phyloP scores from a whole-genome alignment of 768 basidiomycete genomes.

The Hericium erinaceus region DNA sequence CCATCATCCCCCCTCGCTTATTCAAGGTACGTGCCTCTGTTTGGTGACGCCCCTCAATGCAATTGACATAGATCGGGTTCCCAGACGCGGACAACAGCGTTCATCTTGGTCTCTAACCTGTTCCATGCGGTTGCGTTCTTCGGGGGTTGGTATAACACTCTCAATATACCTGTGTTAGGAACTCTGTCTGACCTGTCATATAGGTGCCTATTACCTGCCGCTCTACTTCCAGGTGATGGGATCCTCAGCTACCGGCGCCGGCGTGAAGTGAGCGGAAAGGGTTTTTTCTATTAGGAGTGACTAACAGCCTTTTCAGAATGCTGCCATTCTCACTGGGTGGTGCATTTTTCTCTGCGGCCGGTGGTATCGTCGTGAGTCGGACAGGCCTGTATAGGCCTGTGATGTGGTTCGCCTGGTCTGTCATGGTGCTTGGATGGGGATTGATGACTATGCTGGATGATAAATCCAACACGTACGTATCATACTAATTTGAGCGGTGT shows the following conservation, averaged over 20 bases:
- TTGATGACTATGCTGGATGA: conserved; percentile 63
- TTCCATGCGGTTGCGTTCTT: conserved; percentile 62
- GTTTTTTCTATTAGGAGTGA: background rate
- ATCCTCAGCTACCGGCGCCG: conserved; percentile 60
- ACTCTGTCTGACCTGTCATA: background rate
- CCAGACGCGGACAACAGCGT: conserved; percentile 60
- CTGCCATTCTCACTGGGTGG: conserved; percentile 60
- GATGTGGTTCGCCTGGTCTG: conserved; percentile 51
- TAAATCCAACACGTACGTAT: conserved; percentile 37
- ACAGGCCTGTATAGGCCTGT: conserved; percentile 49
- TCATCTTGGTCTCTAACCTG: conserved; percentile 48
- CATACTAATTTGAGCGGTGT: background rate
- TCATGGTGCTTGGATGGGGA: conserved; percentile 58
- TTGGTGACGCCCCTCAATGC: background rate
- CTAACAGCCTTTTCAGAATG: conserved; percentile 39
- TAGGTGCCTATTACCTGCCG: conserved; percentile 60
- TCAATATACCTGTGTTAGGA: background rate
- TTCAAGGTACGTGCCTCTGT: conserved; percentile 42
- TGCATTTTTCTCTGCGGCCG: conserved; percentile 41
- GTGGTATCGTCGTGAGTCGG: conserved; percentile 49
- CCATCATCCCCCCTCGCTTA: conserved; percentile 66
- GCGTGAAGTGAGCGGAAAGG: conserved; percentile 39
- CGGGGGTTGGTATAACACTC: conserved; percentile 24
- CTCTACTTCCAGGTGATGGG: conserved; percentile 75
- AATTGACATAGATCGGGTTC: background rate